phyloP scores from a whole-genome alignment of 75 land plant species.

The Pinus albicaulis region DNA sequence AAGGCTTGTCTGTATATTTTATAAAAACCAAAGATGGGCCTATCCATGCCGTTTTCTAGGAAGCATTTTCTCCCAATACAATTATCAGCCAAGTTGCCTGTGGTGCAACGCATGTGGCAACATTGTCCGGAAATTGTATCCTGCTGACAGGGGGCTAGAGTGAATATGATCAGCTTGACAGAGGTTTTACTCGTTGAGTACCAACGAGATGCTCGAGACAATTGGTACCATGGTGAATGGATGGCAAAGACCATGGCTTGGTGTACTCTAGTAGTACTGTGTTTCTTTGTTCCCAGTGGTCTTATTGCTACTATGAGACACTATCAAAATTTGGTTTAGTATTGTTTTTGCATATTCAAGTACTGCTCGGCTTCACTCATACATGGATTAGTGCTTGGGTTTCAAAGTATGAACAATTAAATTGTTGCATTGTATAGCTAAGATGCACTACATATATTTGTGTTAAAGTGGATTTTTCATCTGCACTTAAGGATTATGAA shows the following conservation, averaged over 20 bases:
- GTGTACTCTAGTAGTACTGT: constrained; percentile 66
- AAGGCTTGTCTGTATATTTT: too few species aligned
- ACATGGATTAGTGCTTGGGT: constrained; percentile 97
- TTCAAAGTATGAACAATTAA: constrained; percentile 86
- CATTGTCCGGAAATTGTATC: too few species aligned
- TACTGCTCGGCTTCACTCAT: constrained; percentile 80
- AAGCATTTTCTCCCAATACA: too few species aligned
- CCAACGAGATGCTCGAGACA: constrained; percentile 85
- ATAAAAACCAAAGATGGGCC: too few species aligned
- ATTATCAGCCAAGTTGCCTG: too few species aligned
- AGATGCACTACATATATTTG: constrained; percentile 86
- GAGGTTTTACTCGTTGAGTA: constrained; percentile 48
- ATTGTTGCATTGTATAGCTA: constrained; percentile 58
- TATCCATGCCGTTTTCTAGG: too few species aligned
- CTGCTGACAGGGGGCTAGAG: too few species aligned
- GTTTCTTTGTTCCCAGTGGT: constrained; percentile 93
- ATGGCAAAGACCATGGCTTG: constrained; percentile 79
- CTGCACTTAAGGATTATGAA: constrained; percentile 86
- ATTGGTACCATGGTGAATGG: constrained; percentile 99
- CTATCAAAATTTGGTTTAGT: constrained; percentile 88
- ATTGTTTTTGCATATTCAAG: constrained; percentile 83
- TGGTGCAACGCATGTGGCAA: too few species aligned
- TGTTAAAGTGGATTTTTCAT: constrained; percentile 86
- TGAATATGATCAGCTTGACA: too few species aligned
- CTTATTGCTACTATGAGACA: constrained; percentile 64